Base-by-base conservation (phyloP, 768 basidiomycete genomes). In the Amyloporia xantha region DNA sequence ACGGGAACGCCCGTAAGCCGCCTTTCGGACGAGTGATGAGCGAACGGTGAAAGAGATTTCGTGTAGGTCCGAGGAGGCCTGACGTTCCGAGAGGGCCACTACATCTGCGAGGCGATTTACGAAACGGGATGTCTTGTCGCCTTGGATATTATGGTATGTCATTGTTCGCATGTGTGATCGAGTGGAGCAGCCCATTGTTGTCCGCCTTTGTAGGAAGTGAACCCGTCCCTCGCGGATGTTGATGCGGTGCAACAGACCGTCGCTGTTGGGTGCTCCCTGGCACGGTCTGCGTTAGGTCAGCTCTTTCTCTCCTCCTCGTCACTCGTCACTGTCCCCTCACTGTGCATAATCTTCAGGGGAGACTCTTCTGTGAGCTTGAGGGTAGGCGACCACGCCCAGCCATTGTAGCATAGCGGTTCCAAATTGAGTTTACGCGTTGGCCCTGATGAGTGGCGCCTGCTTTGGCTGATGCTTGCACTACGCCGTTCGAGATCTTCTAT, bases 81-180 rank as follows among this genome's bases (percentile, higher is more conserved):
- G 53, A 93, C 90, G 19, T 99, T 98, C 72, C 74, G 96, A 55
- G 96, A 99, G 64, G 95, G 94, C n/a, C 96, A 97, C 68, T 97
- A 94, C 65, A 93, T 95, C 59, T 92, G 89, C 56, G 93, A 97
- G 68, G 84, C 88, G 4, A 79, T 98, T 37, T 81, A 82, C 52
- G 93, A 96, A 72, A 98, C 94, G 4, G 93, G 93, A 5, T 77
- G 87, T 50, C 78, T 99, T 17, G 93, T 96, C 21, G 91, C 84
- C 0, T 69, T 98, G 20, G 95, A 99, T 68, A 72, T 99, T 54
- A 94, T 99, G 93, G 93, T 87, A 42, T 17, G 47, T 36, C 49
- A n/a, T n/a, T n/a, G n/a, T n/a, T n/a, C n/a, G n/a, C n/a, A n/a
- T n/a, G n/a, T 33, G 30, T 33, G 15, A 33, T 7, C 30, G 30